These are phyloP conservation scores for Neurospora sp. DNA, from an alignment of 495 filamentous ascomycete genomes.

Conservation along the genomic window DNA sequence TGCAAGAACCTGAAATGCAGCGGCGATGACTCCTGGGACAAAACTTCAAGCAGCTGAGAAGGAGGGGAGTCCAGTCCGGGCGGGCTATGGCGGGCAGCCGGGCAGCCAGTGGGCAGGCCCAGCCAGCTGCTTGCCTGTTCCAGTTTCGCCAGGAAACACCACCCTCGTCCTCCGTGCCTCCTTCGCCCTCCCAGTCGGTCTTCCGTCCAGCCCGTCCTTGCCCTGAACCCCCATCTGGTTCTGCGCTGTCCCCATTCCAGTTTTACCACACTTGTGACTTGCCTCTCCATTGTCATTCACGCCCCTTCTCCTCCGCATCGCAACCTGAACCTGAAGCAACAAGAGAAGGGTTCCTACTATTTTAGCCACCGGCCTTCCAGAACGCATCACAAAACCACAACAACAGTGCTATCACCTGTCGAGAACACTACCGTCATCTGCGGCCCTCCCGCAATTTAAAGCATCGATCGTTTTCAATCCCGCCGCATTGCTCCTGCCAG, in stretches of 20 bases:
- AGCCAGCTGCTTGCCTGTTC: background rate
- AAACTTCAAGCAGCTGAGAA: background rate
- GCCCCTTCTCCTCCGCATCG: background rate
- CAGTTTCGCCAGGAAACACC: background rate
- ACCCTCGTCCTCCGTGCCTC: background rate
- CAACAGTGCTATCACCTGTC: background rate
- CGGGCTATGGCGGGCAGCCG: background rate
- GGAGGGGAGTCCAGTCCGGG: background rate
- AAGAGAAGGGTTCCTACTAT: background rate
- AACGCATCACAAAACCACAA: background rate
- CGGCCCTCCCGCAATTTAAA: background rate
- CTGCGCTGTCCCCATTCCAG: background rate
- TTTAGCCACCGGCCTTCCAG: background rate
- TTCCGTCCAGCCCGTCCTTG: background rate
- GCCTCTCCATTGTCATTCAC: background rate
- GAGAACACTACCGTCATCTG: background rate
- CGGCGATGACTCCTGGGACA: background rate
- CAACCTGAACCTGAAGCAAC: background rate
- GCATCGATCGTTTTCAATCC: background rate
- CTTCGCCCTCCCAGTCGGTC: background rate
- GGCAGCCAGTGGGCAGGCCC: background rate
- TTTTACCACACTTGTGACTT: background rate
- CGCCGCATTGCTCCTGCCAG: background rate
- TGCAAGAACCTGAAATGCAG: background rate
- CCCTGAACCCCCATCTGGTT: background rate